Conservation (phyloP, 2,329 filamentous ascomycete genomes). For the Fusarium musae region DNA sequence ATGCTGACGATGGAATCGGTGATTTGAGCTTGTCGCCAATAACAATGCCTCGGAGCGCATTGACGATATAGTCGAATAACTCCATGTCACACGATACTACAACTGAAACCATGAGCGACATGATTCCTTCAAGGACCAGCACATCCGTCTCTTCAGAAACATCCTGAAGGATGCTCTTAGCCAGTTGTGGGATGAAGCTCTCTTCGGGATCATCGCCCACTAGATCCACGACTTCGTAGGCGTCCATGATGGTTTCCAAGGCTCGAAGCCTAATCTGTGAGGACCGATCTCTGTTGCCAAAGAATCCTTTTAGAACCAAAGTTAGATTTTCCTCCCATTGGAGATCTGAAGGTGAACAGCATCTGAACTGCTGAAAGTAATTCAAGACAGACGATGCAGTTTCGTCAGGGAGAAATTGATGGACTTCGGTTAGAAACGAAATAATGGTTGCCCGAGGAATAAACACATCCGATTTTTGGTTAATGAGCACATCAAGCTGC, state of each 20-base stretch:
- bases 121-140: constrained; percentile 70
- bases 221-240: constrained; percentile 68
- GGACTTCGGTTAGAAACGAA: constrained; percentile 71
- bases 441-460: constrained; percentile 74
- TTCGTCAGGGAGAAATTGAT: constrained; percentile 71
- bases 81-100: constrained; percentile 67
- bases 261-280: constrained; percentile 71
- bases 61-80: constrained; percentile 69
- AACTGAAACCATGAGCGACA: constrained; percentile 72
- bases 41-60: constrained; percentile 63
- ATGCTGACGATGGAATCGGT: constrained; percentile 49
- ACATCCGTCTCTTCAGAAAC: constrained; percentile 73
- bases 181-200: constrained; percentile 67
- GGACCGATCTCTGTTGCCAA: constrained; percentile 69
- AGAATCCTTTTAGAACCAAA: constrained; percentile 70
- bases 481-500: constrained; percentile 61
- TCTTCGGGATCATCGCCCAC: constrained; percentile 68
- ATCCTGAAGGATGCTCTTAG: constrained; percentile 69
- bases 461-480: constrained; percentile 61
- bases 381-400: constrained; percentile 72
- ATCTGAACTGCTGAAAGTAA: constrained; percentile 75
- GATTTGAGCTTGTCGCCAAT: constrained; percentile 60
- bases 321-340: constrained; percentile 74
- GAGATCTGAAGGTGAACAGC: constrained; percentile 76
- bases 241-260: constrained; percentile 68